Evolutionary conservation across 257 asterid species (phyloP), one percentile per base, ranked within the genome.

Genomic region (Oldenlandia corymbosa): DNA sequence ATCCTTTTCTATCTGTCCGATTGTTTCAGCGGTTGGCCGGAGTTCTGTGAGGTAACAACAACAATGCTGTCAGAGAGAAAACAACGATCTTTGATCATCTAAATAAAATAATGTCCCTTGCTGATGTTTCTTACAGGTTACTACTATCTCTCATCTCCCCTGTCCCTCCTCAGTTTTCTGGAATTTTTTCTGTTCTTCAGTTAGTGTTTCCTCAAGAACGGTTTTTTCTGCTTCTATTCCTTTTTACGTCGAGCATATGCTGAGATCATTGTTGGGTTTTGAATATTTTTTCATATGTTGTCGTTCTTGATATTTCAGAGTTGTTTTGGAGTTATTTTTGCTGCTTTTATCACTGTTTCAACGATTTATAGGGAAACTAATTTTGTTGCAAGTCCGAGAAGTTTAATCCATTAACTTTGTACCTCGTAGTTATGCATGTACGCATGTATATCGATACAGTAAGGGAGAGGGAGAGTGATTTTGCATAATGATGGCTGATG

Each of bases 91-190:
- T 47, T 60, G n/a, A n/a, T n/a, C 66, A 67, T 73, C 41, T 59
- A 16, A 11, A 66, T 65, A 69, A 61, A 76, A 78, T n/a, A 66
- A 65, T 86, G 95, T 81, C 89, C 84, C 81, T 75, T 48, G 76
- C 80, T 71, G 87, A 75, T 69, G 86, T 86, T 61, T 79, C 84
- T 42, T 86, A 86, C 85, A 80, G 95, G 95, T 34, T 4, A 34
- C 82, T 61, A 10, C 28, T 21, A 54, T 56, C 34, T 56, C 17
- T 56, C 10, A 31, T 31, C 17, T 4, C 3, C 24, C 6, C 0
- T 3, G 10, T 12, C 9, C 16, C 13, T 31, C 9, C 0, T 32
- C 7, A 30, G 16, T 56, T 10, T 32, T 36, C 61, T 21, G 9
- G 31, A 5, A 18, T 10, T 11, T 47, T 45, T 45, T 45, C 0